These are phyloP conservation scores for Lasiodiplodia gonubiensis DNA, from an alignment of 2,329 filamentous ascomycete genomes.

Conservation along the genomic window DNA sequence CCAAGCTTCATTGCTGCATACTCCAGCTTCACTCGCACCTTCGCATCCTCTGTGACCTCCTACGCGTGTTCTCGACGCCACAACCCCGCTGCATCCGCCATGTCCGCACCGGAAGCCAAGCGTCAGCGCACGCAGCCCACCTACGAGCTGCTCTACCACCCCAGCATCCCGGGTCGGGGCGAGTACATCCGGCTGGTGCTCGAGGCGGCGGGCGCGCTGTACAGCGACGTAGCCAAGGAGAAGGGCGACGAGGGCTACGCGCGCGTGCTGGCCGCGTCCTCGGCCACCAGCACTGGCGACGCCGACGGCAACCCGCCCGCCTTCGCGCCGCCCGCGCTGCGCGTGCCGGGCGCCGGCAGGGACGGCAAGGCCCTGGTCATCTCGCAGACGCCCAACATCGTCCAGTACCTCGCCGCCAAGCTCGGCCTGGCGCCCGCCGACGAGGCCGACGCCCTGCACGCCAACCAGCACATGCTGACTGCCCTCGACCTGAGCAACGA, in stretches of 20 bases:
- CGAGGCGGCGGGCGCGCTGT: conserved; percentile 69
- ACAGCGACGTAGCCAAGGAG: conserved; percentile 65
- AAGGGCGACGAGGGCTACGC: conserved; percentile 56
- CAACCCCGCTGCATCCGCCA: conserved; percentile 21
- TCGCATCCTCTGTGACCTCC: background rate
- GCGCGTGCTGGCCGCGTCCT: conserved; percentile 56
- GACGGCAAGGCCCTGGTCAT: conserved; percentile 65
- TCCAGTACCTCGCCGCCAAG: conserved; percentile 69
- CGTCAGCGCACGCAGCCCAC: conserved; percentile 46
- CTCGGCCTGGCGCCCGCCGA: conserved; percentile 44
- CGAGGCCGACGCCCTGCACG: conserved; percentile 58
- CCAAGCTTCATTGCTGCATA: background rate
- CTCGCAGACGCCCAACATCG: conserved; percentile 74
- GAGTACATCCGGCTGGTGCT: conserved; percentile 75
- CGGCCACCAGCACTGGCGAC: conserved; percentile 55
- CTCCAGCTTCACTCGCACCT: background rate
- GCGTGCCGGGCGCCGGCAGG: conserved; percentile 53
- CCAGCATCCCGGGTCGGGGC: conserved; percentile 72
- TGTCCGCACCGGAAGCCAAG: conserved; percentile 32
- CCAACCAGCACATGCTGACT: conserved; percentile 70
- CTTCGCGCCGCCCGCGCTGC: conserved; percentile 70
- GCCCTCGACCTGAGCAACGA: conserved; percentile 75
- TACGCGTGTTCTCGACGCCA: background rate
- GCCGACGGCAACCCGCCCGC: conserved; percentile 65
- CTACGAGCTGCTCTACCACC: conserved; percentile 76